Evolutionary conservation across 148 eudicot genomes (phyloP).

Genomic region (Salicornia ramosissima): DNA sequence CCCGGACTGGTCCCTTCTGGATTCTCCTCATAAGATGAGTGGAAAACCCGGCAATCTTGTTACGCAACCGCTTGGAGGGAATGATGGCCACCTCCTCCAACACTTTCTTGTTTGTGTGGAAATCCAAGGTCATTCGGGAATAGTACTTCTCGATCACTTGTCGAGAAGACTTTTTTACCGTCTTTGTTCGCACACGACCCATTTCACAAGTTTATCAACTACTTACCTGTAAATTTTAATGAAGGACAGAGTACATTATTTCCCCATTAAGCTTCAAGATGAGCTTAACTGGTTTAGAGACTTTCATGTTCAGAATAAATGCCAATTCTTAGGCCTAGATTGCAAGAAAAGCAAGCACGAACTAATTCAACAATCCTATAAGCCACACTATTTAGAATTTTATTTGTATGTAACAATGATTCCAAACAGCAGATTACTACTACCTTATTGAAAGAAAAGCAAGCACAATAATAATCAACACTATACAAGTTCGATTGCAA

Average conservation of each 20-base stretch:
- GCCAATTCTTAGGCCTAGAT: too few species aligned
- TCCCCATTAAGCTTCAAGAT: not conserved
- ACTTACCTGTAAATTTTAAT: not conserved
- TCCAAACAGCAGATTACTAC: too few species aligned
- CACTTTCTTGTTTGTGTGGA: conserved; percentile 54
- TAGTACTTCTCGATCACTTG: conserved; percentile 42
- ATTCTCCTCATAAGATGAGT: conserved; percentile 50
- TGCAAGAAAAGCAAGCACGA: too few species aligned
- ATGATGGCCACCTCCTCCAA: conserved; percentile 47
- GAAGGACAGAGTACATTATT: not conserved
- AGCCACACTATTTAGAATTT: too few species aligned
- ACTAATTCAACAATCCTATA: too few species aligned
- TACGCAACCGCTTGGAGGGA: conserved; percentile 43
- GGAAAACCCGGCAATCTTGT: conserved; percentile 50
- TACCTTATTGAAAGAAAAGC: too few species aligned
- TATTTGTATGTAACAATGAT: too few species aligned
- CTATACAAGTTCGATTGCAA: too few species aligned
- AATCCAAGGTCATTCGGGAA: conserved; percentile 40
- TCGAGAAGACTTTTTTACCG: conserved; percentile 39
- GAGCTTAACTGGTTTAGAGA: too few species aligned
- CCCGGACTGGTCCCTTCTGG: conserved; percentile 48
- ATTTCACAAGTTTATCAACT: conserved; percentile 8
- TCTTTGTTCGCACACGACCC: conserved; percentile 49
- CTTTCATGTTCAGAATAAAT: too few species aligned
- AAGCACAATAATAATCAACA: too few species aligned